Evolutionary conservation across 768 basidiomycete genomes (phyloP), one percentile per base, ranked within the genome.

Genomic region (Xanthoconium purpureum): DNA sequence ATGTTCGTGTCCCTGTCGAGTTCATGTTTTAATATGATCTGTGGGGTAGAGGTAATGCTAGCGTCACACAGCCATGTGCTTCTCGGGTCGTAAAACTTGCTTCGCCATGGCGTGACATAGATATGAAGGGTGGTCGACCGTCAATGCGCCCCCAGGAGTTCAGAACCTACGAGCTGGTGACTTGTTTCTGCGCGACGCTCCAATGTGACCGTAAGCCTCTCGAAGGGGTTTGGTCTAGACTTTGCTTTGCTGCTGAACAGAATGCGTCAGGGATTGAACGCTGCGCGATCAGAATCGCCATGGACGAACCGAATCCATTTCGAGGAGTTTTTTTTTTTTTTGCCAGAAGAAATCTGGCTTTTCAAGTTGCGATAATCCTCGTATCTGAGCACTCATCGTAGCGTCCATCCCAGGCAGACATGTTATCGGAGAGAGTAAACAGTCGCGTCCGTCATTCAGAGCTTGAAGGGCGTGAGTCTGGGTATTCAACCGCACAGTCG

Each of bases 1-100:
- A 72, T 2, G 29, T 42, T 50, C 5, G 8, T 17, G 32, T 39
- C 33, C 45, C 46, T 48, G 54, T 18, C 50, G 54, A 29, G 47
- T 58, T 33, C 33, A 57, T 14, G 24, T 42, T 29, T 46, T 52
- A n/a, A 36, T 44, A 14, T 50, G 43, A 37, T 45, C 40, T 52
- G 35, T 47, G 17, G 36, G 11, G 13, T 18, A 43, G 17, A 33
- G 12, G 40, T n/a, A 28, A 17, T 47, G 12, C 44, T n/a, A 2
- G 28, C 24, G 32, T 40, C 12, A 14, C 28, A 39, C 24, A 4
- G 24, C 29, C n/a, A 28, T 39, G 15, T 30, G 18, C 20, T 40
- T 30, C 44, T 17, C 57, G 48, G 20, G 48, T 35, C 35, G 48
- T 3, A 24, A 47, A 57, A n/a, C 50, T 35, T 18, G 46, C 50